Conservation (phyloP, 148 eudicot species). For the Beta vulgaris region DNA sequence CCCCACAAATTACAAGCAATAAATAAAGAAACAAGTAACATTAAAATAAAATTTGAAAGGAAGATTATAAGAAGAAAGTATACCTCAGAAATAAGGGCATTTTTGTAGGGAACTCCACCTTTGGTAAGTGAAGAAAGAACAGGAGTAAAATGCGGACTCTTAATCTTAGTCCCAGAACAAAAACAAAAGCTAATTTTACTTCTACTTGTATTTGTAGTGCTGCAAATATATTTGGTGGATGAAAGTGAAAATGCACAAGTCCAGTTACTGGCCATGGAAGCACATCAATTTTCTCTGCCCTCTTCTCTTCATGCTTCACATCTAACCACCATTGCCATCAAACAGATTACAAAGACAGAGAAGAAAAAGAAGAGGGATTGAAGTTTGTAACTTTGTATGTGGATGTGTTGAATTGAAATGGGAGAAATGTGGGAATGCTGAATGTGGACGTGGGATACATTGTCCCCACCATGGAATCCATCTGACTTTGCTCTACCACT, state of each 20-base stretch:
- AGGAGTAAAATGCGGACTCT: constrained; percentile 8
- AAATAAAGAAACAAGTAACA: not conserved
- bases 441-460: constrained; percentile 6
- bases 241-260: constrained; percentile 19
- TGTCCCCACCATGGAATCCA: constrained; percentile 12
- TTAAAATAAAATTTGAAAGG: too few species aligned
- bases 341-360: not conserved
- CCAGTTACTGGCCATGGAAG: constrained; percentile 31
- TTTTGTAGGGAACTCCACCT: constrained; percentile 24
- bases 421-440: constrained; percentile 1
- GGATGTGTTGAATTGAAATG: constrained; percentile 1
- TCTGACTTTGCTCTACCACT: constrained; percentile 8
- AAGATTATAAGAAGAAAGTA: not conserved
- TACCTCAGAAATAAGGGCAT: constrained; percentile 37
- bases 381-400: too few species aligned
- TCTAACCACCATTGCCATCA: constrained; percentile 17
- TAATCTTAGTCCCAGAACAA: constrained; percentile 3
- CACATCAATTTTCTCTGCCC: constrained; percentile 21
- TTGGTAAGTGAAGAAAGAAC: constrained; percentile 26
- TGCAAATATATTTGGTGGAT: not conserved
- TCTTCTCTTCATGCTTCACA: constrained; percentile 27
- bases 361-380: not conserved
- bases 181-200: constrained; percentile 11
- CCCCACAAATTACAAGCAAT: too few species aligned
- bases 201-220: not conserved